Evolutionary conservation across 345 rosid genomes (phyloP), one percentile per base, ranked within the genome.

Genomic region (Lepidium didymum): DNA sequence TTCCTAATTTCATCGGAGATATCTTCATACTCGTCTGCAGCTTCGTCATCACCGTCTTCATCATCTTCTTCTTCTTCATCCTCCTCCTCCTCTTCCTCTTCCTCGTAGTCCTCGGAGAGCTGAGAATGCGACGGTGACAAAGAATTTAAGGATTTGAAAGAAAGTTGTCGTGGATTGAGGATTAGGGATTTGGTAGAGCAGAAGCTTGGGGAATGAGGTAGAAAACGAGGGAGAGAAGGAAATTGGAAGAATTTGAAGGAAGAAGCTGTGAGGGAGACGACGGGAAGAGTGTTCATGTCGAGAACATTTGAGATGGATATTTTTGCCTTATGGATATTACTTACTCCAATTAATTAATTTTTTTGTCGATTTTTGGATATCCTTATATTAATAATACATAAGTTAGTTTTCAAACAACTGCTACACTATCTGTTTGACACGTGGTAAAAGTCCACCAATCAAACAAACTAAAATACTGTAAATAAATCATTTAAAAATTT

Each of bases 41-140:
- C 85, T 59, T 90, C 95, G 1, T 84, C 95, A 0, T 84, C 87
- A 1, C 72, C 87, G 16, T 82, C 89, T 1, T 77, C 84, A 0
- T 86, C 88, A 0, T 80, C 85, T 0, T 78, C 86, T 0, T 73
- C 82, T n/a, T n/a, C n/a, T n/a, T n/a, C n/a, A 0, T 78, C 84
- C 0, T 79, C 86, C 0, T n/a, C n/a, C n/a, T 79, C 84, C 4
- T 82, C 88, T 0, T 74, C 77, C 0, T 80, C 88, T 9, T 81
- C 82, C 5, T 78, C 86, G 41, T 73, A 88, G 7, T 81, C 87
- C 53, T 83, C 92, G 38, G 90, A 81, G 78, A 90, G 81, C 63
- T 80, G 85, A 38, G 86, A 72, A 6, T 80, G 87, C 1, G 65
- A 79, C 19, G 91, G 85, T 42, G 81, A 64, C 14, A 81, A 57